phyloP scores from a whole-genome alignment of 2,329 filamentous ascomycete genomes.

The Septoria linicola region DNA sequence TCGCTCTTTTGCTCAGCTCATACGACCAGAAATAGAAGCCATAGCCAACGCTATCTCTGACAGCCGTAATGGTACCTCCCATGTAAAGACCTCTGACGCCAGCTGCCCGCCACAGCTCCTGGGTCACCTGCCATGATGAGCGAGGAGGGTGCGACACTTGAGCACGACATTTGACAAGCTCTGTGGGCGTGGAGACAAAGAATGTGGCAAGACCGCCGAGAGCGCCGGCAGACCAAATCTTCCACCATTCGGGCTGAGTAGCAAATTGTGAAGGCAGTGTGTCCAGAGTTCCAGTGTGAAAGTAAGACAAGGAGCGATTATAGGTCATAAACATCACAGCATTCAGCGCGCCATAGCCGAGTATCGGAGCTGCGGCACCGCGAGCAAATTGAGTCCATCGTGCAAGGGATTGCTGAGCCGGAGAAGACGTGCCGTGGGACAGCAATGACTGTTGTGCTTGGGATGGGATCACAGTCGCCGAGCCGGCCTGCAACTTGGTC shows the following conservation, averaged over 20 bases:
- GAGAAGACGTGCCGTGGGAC: not conserved
- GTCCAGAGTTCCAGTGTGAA: slow-evolving; percentile 45
- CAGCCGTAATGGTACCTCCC: slow-evolving; percentile 75
- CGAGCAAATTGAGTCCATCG: slow-evolving; percentile 34
- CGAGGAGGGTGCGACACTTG: slow-evolving; percentile 57
- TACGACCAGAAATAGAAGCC: slow-evolving; percentile 98
- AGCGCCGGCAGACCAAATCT: slow-evolving; percentile 71
- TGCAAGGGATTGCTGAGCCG: slow-evolving; percentile 4
- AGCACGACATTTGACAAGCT: slow-evolving; percentile 84
- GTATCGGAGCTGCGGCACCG: slow-evolving; percentile 79
- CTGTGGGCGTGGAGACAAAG: slow-evolving; percentile 81
- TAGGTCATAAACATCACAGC: slow-evolving; percentile 75
- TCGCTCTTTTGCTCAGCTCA: slow-evolving; percentile 64
- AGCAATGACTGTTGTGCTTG: slow-evolving; percentile 6
- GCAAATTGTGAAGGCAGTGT: slow-evolving; percentile 13
- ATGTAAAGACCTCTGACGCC: slow-evolving; percentile 71
- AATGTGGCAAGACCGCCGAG: slow-evolving; percentile 81
- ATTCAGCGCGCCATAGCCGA: slow-evolving; percentile 88
- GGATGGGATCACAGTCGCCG: slow-evolving; percentile 9
- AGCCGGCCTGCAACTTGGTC: slow-evolving; percentile 73
- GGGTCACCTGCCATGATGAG: slow-evolving; percentile 33
- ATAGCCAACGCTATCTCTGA: slow-evolving; percentile 88
- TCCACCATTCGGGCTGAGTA: slow-evolving; percentile 26
- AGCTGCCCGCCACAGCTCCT: slow-evolving; percentile 37
- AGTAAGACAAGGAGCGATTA: slow-evolving; percentile 71